phyloP scores from a whole-genome alignment of 2,329 filamentous ascomycete genomes.

The Aspergillus udagawae region DNA sequence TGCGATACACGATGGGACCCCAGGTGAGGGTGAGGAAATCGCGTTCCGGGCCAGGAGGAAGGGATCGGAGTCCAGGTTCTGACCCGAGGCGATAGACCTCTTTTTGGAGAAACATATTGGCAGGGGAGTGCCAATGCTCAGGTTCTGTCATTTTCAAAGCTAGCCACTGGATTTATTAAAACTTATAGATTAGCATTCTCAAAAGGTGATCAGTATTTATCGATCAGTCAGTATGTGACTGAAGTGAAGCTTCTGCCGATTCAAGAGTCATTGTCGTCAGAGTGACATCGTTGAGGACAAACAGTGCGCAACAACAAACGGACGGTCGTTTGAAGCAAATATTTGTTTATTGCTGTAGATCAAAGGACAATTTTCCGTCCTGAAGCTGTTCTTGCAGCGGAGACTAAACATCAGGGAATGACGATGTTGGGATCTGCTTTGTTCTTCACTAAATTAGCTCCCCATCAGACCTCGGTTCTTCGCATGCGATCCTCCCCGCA shows the following conservation, averaged over 20 bases:
- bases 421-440: not conserved
- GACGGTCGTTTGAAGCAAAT: not conserved
- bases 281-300: conserved; percentile 2
- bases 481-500: conserved; percentile 22
- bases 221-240: not conserved
- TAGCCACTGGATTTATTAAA: not conserved
- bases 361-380: not conserved
- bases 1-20: conserved; percentile 27
- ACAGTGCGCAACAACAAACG: not conserved
- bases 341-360: not conserved
- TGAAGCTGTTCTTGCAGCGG: not conserved
- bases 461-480: conserved; percentile 17
- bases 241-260: not conserved
- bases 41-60: conserved; percentile 22
- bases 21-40: conserved; percentile 28
- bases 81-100: conserved; percentile 25
- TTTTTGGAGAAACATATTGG: conserved; percentile 21
- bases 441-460: not conserved
- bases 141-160: not conserved
- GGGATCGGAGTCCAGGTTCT: conserved; percentile 21
- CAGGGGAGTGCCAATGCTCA: conserved; percentile 14
- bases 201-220: not conserved
- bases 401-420: not conserved
- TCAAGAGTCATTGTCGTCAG: not conserved
- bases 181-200: not conserved